phyloP scores from a whole-genome alignment of 2,329 filamentous ascomycete species.

The Aureobasidium subglaciale region DNA sequence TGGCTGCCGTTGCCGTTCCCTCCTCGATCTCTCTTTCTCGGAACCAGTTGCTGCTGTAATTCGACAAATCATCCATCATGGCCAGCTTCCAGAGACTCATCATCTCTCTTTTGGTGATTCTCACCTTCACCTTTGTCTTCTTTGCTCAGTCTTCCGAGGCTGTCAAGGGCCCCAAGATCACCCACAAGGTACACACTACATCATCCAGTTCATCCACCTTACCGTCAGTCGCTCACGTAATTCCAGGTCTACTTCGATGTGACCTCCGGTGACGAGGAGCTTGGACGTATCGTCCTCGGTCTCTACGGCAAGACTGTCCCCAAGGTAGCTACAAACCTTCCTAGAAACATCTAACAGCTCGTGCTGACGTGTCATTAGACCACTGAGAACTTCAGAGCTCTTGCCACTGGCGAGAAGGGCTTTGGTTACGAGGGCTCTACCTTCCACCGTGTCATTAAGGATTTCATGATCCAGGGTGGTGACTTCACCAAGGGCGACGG shows the following conservation, averaged over 20 bases:
- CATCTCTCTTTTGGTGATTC: slow-evolving; percentile 65
- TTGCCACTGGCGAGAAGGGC: slow-evolving; percentile 80
- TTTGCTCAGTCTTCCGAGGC: slow-evolving; percentile 69
- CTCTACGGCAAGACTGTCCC: slow-evolving; percentile 84
- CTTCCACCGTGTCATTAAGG: slow-evolving; percentile 87
- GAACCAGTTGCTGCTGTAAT: slow-evolving; percentile 18
- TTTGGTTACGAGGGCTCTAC: slow-evolving; percentile 73
- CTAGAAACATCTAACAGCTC: neutral
- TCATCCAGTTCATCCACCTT: neutral
- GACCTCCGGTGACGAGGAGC: slow-evolving; percentile 62
- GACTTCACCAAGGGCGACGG: slow-evolving; percentile 79
- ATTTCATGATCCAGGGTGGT: slow-evolving; percentile 88
- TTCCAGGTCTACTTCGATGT: slow-evolving; percentile 73
- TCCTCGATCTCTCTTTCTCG: neutral
- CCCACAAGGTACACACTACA: slow-evolving; percentile 64
- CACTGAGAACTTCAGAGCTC: slow-evolving; percentile 67
- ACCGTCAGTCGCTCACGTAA: neutral
- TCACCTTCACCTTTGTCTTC: slow-evolving; percentile 67
- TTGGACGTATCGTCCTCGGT: slow-evolving; percentile 72
- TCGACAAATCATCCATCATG: slow-evolving; percentile 48
- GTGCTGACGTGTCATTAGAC: slow-evolving; percentile 38
- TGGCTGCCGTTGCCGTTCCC: neutral
- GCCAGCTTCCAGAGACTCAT: slow-evolving; percentile 65
- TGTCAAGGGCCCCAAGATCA: slow-evolving; percentile 83
- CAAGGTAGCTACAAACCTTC: slow-evolving; percentile 42